phyloP scores from a whole-genome alignment of 768 basidiomycete species.

The Imleria badia region DNA sequence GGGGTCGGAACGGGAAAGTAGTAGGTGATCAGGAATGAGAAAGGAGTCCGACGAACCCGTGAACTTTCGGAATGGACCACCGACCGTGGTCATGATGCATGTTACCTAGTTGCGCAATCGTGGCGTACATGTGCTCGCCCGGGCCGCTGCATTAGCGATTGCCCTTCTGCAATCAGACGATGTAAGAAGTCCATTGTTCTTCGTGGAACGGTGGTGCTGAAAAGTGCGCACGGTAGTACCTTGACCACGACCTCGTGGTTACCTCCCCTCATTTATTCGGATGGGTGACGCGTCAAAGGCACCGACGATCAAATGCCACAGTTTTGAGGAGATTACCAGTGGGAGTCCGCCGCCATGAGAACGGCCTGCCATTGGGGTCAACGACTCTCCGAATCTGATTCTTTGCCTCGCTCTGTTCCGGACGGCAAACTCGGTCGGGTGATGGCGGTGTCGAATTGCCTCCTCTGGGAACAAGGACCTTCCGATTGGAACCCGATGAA shows the following conservation, averaged over 20 bases:
- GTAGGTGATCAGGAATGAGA: not conserved
- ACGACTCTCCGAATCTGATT: not conserved
- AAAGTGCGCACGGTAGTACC: not conserved
- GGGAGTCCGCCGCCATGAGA: not conserved
- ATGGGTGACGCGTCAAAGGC: not conserved
- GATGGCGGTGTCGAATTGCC: conserved; percentile 1
- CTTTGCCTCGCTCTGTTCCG: conserved; percentile 8
- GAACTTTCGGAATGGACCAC: not conserved
- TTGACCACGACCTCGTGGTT: not conserved
- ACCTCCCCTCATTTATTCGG: too few species aligned
- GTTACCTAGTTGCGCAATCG: not conserved
- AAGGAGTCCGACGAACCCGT: not conserved
- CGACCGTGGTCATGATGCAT: not conserved
- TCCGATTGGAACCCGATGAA: conserved; percentile 8
- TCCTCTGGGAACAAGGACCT: conserved; percentile 13
- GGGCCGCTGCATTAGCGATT: not conserved
- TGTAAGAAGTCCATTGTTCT: not conserved
- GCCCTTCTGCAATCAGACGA: too few species aligned
- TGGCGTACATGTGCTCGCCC: too few species aligned
- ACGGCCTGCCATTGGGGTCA: not conserved
- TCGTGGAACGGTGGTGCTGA: not conserved
- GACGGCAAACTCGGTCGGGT: conserved; percentile 2
- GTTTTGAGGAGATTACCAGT: not conserved
- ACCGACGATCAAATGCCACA: not conserved
- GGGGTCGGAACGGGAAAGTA: not conserved